A percentile compares a stretch with the other conserved stretches of the same genome.
phyloP scores from a whole-genome alignment of 768 basidiomycete species.

The Boletellus emodensis region DNA sequence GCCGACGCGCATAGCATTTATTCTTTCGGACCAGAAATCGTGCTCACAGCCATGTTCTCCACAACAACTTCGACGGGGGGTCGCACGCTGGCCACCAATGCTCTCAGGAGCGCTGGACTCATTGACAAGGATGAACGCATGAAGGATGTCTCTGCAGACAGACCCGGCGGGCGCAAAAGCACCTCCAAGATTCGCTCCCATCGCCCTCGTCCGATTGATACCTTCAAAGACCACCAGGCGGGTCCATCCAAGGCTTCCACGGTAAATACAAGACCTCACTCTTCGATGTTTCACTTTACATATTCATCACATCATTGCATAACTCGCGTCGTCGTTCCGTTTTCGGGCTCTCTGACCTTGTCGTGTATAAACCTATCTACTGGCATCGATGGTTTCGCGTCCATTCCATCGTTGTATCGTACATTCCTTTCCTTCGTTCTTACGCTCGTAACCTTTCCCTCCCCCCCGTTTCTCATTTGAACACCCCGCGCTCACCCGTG shows the following conservation, averaged over 20 bases:
- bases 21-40: not conserved
- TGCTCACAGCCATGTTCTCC: conserved; percentile 46
- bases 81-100: conserved; percentile 55
- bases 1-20: not conserved
- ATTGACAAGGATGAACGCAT: conserved; percentile 74
- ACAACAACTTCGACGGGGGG: conserved; percentile 57
- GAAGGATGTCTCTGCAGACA: conserved; percentile 62
- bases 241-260: conserved; percentile 47
- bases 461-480: conserved; percentile 5
- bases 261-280: conserved; percentile 61
- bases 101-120: conserved; percentile 68
- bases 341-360: conserved; percentile 12
- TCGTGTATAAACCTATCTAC: conserved; percentile 17
- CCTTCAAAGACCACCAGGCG: conserved; percentile 46
- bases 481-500: conserved; percentile 38
- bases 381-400: conserved; percentile 10
- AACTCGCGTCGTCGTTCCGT: conserved; percentile 13
- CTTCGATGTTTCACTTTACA: conserved; percentile 20
- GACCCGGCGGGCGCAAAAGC: conserved; percentile 71
- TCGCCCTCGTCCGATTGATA: conserved; percentile 57
- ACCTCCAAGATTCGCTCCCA: conserved; percentile 58
- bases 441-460: conserved; percentile 7
- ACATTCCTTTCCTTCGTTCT: conserved; percentile 3
- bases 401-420: conserved; percentile 11
- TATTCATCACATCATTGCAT: conserved; percentile 29